Evolutionary conservation across 805 yeast species (phyloP).

Genomic region (Middelhovenomyces tepae): DNA sequence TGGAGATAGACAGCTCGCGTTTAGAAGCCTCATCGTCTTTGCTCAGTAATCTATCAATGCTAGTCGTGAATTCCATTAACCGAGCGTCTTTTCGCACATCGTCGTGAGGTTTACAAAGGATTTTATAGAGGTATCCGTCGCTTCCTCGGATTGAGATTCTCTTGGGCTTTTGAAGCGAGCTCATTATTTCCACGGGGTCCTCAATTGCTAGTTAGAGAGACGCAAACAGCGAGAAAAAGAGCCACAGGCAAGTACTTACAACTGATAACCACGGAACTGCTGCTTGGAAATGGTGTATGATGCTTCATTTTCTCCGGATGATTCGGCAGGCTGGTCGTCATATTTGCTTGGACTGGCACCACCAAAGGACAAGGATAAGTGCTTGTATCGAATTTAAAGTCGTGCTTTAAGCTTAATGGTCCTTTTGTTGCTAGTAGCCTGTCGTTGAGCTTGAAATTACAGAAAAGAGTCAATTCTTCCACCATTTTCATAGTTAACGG

Average conservation of each 20-base stretch:
- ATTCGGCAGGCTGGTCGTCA: constrained; percentile 57
- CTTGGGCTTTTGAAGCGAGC: constrained; percentile 82
- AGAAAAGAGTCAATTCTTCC: constrained; percentile 12
- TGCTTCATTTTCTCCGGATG: constrained; percentile 34
- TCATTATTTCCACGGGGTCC: constrained; percentile 57
- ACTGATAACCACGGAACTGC: constrained; percentile 27
- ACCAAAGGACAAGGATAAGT: constrained; percentile 46
- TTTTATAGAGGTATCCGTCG: constrained; percentile 62
- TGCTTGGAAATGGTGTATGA: constrained; percentile 37
- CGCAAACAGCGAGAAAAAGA: constrained; percentile 13
- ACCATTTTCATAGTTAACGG: constrained; percentile 13
- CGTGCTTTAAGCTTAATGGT: constrained; percentile 1
- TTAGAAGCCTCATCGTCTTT: constrained; percentile 64
- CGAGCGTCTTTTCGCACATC: constrained; percentile 94
- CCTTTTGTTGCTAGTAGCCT: constrained; percentile 4
- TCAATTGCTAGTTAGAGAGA: constrained; percentile 58
- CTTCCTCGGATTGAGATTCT: constrained; percentile 68
- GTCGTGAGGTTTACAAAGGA: constrained; percentile 79
- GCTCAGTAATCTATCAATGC: constrained; percentile 65
- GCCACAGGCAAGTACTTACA: not conserved
- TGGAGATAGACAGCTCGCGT: constrained; percentile 59
- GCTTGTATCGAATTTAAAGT: constrained; percentile 32
- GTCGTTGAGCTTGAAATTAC: constrained; percentile 7
- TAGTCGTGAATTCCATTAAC: constrained; percentile 82
- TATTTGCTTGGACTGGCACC: constrained; percentile 64